phyloP scores from a whole-genome alignment of 768 basidiomycete species.

The Termitomyces sp. region DNA sequence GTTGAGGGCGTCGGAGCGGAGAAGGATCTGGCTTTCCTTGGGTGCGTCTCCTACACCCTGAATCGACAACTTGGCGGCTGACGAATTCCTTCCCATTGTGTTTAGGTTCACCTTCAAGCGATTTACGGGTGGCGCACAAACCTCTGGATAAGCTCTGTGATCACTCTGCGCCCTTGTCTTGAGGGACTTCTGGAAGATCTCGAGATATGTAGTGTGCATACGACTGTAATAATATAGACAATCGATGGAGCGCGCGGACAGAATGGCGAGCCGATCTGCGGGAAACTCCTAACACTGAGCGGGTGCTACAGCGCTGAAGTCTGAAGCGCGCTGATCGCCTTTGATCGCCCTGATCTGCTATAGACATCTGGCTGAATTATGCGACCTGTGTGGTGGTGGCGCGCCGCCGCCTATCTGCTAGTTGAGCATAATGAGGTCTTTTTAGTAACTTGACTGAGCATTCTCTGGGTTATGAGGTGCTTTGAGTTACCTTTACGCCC shows the following conservation, averaged over 20 bases:
- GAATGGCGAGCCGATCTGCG: neutral
- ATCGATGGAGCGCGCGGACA: neutral
- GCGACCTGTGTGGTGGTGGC: neutral
- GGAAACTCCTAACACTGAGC: no score
- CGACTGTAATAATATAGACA: slow-evolving; percentile 1
- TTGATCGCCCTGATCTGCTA: neutral
- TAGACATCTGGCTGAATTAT: neutral
- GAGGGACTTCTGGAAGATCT: neutral
- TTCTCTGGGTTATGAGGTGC: no score
- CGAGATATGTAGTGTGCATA: neutral
- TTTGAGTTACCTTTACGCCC: no score
- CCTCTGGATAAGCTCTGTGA: slow-evolving; percentile 17
- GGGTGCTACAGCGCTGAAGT: neutral
- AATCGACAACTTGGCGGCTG: neutral
- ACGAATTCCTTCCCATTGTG: neutral
- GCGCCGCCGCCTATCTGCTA: neutral
- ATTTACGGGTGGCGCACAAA: slow-evolving; percentile 42
- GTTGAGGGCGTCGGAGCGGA: slow-evolving; percentile 64
- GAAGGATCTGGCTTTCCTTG: slow-evolving; percentile 67
- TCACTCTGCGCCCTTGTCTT: neutral
- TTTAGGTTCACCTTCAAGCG: slow-evolving; percentile 84
- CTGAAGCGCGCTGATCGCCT: neutral
- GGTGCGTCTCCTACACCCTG: slow-evolving; percentile 35
- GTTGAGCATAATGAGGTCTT: neutral
- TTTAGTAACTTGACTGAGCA: no score